Evolutionary conservation across 176 grass and related monocot species (phyloP).

Genomic region (Oryza punctata): DNA sequence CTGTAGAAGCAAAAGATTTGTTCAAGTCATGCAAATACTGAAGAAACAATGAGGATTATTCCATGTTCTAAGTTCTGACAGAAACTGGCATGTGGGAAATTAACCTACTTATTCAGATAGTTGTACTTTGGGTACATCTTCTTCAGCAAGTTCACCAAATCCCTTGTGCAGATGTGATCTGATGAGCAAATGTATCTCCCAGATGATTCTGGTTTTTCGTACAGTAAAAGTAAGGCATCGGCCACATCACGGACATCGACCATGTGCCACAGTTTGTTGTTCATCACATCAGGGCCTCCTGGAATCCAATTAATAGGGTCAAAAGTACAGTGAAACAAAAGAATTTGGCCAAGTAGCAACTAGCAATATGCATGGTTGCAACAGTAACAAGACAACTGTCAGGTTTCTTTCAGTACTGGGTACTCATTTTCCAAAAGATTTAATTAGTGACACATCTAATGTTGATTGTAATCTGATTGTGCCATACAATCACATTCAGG

Average conservation of each 20-base stretch:
- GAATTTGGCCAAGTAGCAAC: not conserved
- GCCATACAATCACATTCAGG: not conserved
- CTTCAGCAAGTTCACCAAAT: slow-evolving; percentile 57
- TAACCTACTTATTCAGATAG: slow-evolving; percentile 35
- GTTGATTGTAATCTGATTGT: not conserved
- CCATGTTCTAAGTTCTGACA: not conserved
- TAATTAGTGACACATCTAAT: not conserved
- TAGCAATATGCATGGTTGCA: not conserved
- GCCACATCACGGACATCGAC: slow-evolving; percentile 64
- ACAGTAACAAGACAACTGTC: not conserved
- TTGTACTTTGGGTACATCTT: slow-evolving; percentile 41
- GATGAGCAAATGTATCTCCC: slow-evolving; percentile 47
- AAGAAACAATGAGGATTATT: not conserved
- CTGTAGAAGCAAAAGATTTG: not conserved
- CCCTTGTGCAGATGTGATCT: slow-evolving; percentile 19
- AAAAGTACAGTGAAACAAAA: not conserved
- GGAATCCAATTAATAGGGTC: not conserved
- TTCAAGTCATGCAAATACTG: not conserved
- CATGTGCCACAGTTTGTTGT: slow-evolving; percentile 46
- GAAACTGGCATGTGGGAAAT: not conserved
- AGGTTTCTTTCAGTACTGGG: not conserved
- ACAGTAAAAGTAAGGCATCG: slow-evolving; percentile 48
- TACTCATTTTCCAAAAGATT: slow-evolving; percentile 6
- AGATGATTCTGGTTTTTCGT: slow-evolving; percentile 45
- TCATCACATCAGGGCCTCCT: slow-evolving; percentile 40